These are phyloP conservation scores for Suillus clintonianus DNA, from an alignment of 768 basidiomycete genomes.

Conservation along the genomic window DNA sequence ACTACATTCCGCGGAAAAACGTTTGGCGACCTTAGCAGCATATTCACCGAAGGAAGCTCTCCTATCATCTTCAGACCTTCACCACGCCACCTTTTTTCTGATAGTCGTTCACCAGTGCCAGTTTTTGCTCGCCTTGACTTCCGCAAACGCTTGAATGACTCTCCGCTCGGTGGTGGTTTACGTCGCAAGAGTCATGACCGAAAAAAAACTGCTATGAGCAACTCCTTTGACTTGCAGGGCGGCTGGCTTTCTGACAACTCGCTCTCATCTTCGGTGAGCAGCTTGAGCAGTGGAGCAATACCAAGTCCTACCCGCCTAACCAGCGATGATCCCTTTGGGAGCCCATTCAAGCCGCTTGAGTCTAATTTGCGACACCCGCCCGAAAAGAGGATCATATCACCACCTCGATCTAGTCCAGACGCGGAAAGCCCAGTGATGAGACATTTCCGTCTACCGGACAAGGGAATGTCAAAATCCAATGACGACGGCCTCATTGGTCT, in stretches of 20 bases:
- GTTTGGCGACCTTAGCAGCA: conserved; percentile 22
- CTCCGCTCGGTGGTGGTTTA: conserved; percentile 42
- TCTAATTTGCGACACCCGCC: neutral
- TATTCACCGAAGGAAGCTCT: conserved; percentile 28
- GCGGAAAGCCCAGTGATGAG: conserved; percentile 55
- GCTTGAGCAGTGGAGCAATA: conserved; percentile 9
- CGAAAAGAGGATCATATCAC: conserved; percentile 13
- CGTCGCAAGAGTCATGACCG: conserved; percentile 31
- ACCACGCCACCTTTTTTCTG: conserved; percentile 42
- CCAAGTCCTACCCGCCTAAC: conserved; percentile 29
- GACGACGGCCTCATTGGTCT: conserved; percentile 37
- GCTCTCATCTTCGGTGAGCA: conserved; percentile 22
- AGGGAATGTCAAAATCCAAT: conserved; percentile 30
- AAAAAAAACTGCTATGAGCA: conserved; percentile 30
- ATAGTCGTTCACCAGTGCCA: conserved; percentile 35
- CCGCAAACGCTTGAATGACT: conserved; percentile 44
- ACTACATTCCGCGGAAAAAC: conserved; percentile 23
- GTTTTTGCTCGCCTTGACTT: conserved; percentile 31
- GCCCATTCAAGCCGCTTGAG: conserved; percentile 41
- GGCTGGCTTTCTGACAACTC: conserved; percentile 35
- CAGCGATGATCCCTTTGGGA: conserved; percentile 48
- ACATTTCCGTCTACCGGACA: conserved; percentile 24
- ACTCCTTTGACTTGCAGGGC: conserved; percentile 21
- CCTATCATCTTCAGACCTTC: conserved; percentile 43
- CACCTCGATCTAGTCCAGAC: conserved; percentile 27